Evolutionary conservation across 2,329 filamentous ascomycete species (phyloP), one percentile per base, ranked within the genome.

Genomic region (Fusarium stilboides): DNA sequence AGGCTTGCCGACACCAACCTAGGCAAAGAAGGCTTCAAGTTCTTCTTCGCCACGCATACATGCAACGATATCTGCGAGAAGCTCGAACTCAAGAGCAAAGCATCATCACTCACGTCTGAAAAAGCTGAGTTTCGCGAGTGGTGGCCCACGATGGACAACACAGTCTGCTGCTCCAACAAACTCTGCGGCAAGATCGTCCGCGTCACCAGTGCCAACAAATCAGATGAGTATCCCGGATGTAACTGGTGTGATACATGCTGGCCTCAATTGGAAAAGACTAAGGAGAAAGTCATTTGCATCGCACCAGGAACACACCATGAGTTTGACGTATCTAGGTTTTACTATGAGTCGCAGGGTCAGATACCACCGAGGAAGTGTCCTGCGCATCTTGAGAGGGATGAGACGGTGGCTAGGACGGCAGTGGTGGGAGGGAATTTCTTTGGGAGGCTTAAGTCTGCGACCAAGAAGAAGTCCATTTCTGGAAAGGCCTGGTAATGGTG

Each of bases 101-200:
- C 47, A 1, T 45, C 42, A 1, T 76, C 74, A 68, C 59, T 78
- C 33, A 36, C 51, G 3, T 42, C 65, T 1, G 70, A 67, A 19
- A 61, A 51, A 0, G 73, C 69, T 24, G 43, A 63, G 31, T 81
- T 80, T 58, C 70, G 78, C 6, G 67, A 77, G 46, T 47, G 44
- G 24, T 81, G 79, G 80, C 77, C 78, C 4, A 64, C 47, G 39
- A 70, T 76, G 22, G 72, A 71, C 36, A 69, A 69, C 22, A 74
- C 71, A 1, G 75, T 78, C 1, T 81, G 76, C 58, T 82, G 80
- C 51, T 78, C 79, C 8, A 82, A 81, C 69, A 81, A 81, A 57
- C 73, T 82, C 20, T 82, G 80, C 60, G 67, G 78, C 13, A 71
- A 68, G 47, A 81, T 81, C 37, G 51, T 81, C 5, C 68, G 62